A percentile compares a stretch with the other conserved stretches of the same genome.
These are phyloP conservation scores for Huntiella moniliformis DNA, from an alignment of 2,329 filamentous ascomycete genomes.

Conservation along the genomic window DNA sequence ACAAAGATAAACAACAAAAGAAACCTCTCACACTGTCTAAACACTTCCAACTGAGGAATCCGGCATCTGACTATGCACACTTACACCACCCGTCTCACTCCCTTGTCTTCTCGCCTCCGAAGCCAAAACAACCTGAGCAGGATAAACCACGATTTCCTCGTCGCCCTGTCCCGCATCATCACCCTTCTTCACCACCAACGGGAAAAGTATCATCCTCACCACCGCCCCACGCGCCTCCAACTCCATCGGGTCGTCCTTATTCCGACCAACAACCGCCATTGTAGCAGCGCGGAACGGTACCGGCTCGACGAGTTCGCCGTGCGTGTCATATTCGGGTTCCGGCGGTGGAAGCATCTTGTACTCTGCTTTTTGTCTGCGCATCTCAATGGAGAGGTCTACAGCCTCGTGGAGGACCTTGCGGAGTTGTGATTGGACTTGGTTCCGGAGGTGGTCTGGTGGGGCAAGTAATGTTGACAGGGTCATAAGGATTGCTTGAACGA, in stretches of 20 bases:
- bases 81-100: slow-evolving; percentile 33
- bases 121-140: slow-evolving; percentile 79
- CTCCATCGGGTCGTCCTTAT: slow-evolving; percentile 54
- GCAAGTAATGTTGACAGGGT: slow-evolving; percentile 71
- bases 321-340: slow-evolving; percentile 84
- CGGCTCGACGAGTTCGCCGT: slow-evolving; percentile 73
- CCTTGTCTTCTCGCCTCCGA: slow-evolving; percentile 19
- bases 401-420: slow-evolving; percentile 76
- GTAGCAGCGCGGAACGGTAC: slow-evolving; percentile 67
- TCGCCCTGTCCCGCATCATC: slow-evolving; percentile 75
- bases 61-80: slow-evolving; percentile 15
- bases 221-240: slow-evolving; percentile 58
- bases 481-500: slow-evolving; percentile 70
- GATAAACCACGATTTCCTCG: slow-evolving; percentile 87
- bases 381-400: slow-evolving; percentile 81
- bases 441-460: slow-evolving; percentile 62
- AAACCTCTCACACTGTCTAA: slow-evolving; percentile 12
- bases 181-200: slow-evolving; percentile 87
- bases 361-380: slow-evolving; percentile 91
- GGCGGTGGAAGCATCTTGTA: slow-evolving; percentile 97
- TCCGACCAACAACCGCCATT: slow-evolving; percentile 83
- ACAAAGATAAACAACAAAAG: not conserved
- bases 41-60: slow-evolving; percentile 19
- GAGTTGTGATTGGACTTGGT: slow-evolving; percentile 66
- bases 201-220: slow-evolving; percentile 86